phyloP scores from a whole-genome alignment of 2,329 filamentous ascomycete genomes.

The Fusarium pseudocircinatum region DNA sequence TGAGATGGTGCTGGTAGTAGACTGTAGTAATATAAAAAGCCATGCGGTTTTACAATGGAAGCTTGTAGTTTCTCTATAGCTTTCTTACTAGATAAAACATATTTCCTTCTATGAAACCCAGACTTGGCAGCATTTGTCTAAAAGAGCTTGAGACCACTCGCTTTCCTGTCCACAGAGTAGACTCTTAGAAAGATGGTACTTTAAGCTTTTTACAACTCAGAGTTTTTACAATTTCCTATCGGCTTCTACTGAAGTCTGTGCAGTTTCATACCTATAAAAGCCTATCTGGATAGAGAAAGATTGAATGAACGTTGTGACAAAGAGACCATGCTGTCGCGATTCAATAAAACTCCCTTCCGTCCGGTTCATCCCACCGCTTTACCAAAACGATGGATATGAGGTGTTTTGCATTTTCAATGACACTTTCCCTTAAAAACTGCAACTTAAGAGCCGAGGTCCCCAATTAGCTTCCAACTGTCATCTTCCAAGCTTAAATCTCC shows the following conservation, averaged over 20 bases:
- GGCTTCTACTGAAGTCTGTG: too few species aligned
- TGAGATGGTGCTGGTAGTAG: neutral
- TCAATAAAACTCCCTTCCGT: fast-evolving
- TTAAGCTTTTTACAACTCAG: too few species aligned
- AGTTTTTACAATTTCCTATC: too few species aligned
- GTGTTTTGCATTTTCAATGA: neutral
- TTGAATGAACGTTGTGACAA: too few species aligned
- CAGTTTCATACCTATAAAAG: too few species aligned
- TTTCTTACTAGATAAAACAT: too few species aligned
- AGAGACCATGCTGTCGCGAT: fast-evolving
- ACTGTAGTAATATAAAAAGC: neutral
- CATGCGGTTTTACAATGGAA: too few species aligned
- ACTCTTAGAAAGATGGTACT: too few species aligned
- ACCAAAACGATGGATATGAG: fast-evolving
- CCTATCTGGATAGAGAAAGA: too few species aligned
- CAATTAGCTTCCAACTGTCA: neutral
- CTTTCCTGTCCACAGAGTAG: too few species aligned
- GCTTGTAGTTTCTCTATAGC: fast-evolving
- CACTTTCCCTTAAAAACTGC: neutral
- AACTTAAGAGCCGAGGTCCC: neutral
- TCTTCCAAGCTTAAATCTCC: neutral
- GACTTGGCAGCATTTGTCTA: neutral
- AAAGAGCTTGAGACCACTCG: too few species aligned
- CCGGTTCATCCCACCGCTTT: neutral
- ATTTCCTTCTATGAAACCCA: too few species aligned